Evolutionary conservation across 2,329 filamentous ascomycete species (phyloP).

Genomic region (Lachnellula suecica): DNA sequence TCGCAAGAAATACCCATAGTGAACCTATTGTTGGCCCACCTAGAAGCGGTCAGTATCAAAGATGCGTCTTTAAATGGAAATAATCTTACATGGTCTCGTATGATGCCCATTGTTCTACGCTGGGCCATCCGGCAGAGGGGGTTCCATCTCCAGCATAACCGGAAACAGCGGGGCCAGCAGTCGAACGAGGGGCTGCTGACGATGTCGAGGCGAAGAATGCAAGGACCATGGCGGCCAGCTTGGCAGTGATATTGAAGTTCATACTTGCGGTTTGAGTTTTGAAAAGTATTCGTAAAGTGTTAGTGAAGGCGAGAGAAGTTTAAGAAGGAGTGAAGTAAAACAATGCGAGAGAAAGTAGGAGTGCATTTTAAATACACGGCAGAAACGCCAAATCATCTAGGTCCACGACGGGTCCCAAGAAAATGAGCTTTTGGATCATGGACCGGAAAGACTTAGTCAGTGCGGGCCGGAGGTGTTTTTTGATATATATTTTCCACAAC

Average conservation of each 20-base stretch:
- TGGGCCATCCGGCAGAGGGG: slow-evolving; percentile 4
- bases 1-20: not conserved
- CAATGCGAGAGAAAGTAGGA: too few relatives aligned
- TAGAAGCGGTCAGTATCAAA: not conserved
- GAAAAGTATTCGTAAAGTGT: too few relatives aligned
- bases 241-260: not conserved
- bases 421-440: too few relatives aligned
- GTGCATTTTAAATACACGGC: too few relatives aligned
- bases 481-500: too few relatives aligned
- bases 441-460: too few relatives aligned
- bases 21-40: not conserved
- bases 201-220: not conserved
- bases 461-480: too few relatives aligned
- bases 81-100: not conserved
- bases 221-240: not conserved
- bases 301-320: too few relatives aligned
- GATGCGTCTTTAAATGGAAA: not conserved
- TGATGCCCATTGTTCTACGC: slow-evolving; percentile 1
- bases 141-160: not conserved
- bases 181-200: not conserved
- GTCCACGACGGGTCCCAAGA: too few relatives aligned
- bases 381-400: too few relatives aligned
- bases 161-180: not conserved
- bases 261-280: too few relatives aligned
- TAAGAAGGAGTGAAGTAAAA: too few relatives aligned